These are phyloP conservation scores for Fusarium buxicola DNA, from an alignment of 2,329 filamentous ascomycete species.

Conservation along the genomic window DNA sequence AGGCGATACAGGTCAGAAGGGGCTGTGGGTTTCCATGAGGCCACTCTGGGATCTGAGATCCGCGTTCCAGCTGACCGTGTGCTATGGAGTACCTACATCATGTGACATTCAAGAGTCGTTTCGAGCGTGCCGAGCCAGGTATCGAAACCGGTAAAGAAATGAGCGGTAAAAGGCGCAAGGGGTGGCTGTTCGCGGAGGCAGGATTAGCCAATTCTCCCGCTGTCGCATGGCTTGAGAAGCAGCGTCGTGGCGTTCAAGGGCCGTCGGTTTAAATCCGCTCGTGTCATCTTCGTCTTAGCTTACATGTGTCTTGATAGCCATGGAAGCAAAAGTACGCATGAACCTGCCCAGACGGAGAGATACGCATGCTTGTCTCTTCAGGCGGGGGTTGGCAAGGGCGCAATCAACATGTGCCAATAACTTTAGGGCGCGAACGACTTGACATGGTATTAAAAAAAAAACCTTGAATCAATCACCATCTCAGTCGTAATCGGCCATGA, in stretches of 20 bases:
- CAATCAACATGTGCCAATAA: neutral
- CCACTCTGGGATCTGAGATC: constrained; percentile 5
- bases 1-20: neutral
- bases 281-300: neutral
- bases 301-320: constrained; percentile 1
- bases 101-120: neutral
- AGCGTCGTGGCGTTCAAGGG: neutral
- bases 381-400: neutral
- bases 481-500: neutral
- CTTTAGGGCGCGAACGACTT: neutral
- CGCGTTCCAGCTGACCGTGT: neutral
- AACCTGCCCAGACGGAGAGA: constrained; percentile 4
- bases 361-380: too few species aligned
- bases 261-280: neutral
- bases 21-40: constrained; percentile 6
- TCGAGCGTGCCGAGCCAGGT: neutral
- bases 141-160: neutral
- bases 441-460: neutral
- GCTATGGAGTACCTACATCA: neutral
- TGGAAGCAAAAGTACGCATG: constrained; percentile 7
- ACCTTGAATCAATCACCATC: constrained; percentile 4
- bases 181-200: neutral
- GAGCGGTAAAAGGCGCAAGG: neutral
- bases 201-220: neutral
- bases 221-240: neutral